These are phyloP conservation scores for Xanthoparmelia taractica DNA, from an alignment of 495 filamentous ascomycete genomes.

Conservation along the genomic window DNA sequence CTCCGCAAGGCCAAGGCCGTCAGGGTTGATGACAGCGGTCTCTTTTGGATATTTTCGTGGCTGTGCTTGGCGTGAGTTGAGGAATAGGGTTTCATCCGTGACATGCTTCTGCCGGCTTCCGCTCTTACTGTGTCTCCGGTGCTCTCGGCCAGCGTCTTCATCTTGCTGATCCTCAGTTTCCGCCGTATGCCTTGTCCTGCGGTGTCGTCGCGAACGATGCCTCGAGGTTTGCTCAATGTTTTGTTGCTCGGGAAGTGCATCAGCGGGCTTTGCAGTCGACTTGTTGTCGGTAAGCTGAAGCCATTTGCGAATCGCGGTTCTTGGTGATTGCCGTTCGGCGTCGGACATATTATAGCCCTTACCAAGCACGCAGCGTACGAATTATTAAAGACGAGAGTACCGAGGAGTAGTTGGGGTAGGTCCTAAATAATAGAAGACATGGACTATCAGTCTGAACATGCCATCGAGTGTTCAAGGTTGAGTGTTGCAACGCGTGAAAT, in stretches of 20 bases:
- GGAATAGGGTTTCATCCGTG: not conserved
- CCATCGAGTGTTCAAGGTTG: not conserved
- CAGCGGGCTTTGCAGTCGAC: not conserved
- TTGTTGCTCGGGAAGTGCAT: not conserved
- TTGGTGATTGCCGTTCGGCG: slow-evolving; percentile 17
- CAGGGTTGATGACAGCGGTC: not conserved
- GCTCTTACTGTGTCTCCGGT: not conserved
- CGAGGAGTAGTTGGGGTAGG: not conserved
- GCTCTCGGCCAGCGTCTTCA: not conserved
- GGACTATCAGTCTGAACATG: not conserved
- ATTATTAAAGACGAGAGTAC: not conserved
- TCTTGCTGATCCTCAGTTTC: not conserved
- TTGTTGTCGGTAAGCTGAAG: slow-evolving; percentile 7
- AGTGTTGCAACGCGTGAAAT: not conserved
- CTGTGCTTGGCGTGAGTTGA: not conserved
- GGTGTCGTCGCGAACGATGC: not conserved
- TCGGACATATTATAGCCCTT: slow-evolving; percentile 9
- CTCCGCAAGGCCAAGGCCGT: slow-evolving; percentile 8
- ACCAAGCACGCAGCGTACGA: not conserved
- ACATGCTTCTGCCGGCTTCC: not conserved
- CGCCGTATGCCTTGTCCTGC: not conserved
- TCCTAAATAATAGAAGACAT: not conserved
- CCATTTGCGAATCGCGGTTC: slow-evolving; percentile 21
- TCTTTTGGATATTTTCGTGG: not conserved
- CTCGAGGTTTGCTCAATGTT: not conserved